Evolutionary conservation across 2,329 filamentous ascomycete species (phyloP), one percentile per base, ranked within the genome.

Genomic region (Epichloe baconii): DNA sequence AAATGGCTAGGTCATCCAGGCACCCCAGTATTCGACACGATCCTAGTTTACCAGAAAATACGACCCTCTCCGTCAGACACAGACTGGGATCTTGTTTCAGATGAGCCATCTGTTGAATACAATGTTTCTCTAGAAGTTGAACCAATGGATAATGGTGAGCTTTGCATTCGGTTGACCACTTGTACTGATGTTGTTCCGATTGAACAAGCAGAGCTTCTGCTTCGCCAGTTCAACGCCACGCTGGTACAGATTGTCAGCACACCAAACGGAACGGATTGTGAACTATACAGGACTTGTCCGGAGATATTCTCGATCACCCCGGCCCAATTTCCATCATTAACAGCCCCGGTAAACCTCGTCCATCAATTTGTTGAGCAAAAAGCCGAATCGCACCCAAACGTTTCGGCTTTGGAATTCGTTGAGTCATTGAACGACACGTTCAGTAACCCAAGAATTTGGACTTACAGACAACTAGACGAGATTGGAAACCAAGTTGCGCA

Each of bases 111-210:
- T 1, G 79, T 86, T 2, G 86, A 94, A 58, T 95, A 91, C 64
- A 73, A 84, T 0, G 68, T 94, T 0, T 95, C 91, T 0, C 69
- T 96, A 19, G 90, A 96, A 64, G 66, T 94, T 36, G 80, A 89
- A 53, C 80, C 83, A 0, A 64, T 61, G 1, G 49, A 57, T 0
- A 57, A 67, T 0, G 74, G 73, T 1, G 59, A 64, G 3, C 59
- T 95, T 1, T 64, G 71, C 12, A 70, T 93, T 7, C 79, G 81
- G 8, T 64, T 94, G 19, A 89, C 84, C 0, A 85, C 79, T 56
- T 74, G 79, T 54, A 71, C 74, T 14, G 74, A 83, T 53, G 56
- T 86, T 2, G 62, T 96, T 8, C 88, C 90, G 0, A 44, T 56
- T 1, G 72, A 82, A 49, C 89, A 95, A 59, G 86, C 85, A 0